phyloP scores from a whole-genome alignment of 768 basidiomycete genomes.

The Omphalotus guepiniiformis region DNA sequence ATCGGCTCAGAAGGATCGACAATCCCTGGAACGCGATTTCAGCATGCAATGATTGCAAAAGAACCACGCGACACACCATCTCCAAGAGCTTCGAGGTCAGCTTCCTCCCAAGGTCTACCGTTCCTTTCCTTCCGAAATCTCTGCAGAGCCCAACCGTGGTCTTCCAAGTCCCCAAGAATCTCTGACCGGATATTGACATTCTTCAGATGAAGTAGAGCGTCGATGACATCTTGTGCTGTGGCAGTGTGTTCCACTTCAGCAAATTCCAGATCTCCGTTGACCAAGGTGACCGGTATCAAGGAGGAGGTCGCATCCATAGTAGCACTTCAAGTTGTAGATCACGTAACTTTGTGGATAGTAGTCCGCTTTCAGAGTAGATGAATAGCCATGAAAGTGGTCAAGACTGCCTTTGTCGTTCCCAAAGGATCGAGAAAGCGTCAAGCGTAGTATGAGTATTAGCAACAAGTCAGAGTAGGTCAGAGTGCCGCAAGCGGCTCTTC shows the following conservation, averaged over 20 bases:
- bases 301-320: not conserved
- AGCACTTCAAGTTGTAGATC: too few relatives aligned
- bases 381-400: not conserved
- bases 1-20: constrained; percentile 41
- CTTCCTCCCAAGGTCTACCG: constrained; percentile 68
- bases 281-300: constrained; percentile 45
- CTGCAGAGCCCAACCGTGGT: constrained; percentile 68
- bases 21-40: constrained; percentile 36
- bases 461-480: too few relatives aligned
- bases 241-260: constrained; percentile 51
- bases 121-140: constrained; percentile 50
- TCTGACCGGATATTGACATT: constrained; percentile 42
- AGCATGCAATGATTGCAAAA: not conserved
- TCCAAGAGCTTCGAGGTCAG: constrained; percentile 59
- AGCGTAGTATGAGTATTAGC: too few relatives aligned
- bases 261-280: constrained; percentile 59
- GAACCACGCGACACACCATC: constrained; percentile 43
- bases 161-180: constrained; percentile 52
- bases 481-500: too few relatives aligned
- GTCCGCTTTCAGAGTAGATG: not conserved
- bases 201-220: constrained; percentile 40
- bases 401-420: too few relatives aligned
- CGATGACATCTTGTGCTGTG: constrained; percentile 57
- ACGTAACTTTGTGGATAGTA: too few relatives aligned
- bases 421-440: too few relatives aligned